Evolutionary conservation across 768 basidiomycete species (phyloP), one percentile per base, ranked within the genome.

Genomic region (Lentinula boryana): DNA sequence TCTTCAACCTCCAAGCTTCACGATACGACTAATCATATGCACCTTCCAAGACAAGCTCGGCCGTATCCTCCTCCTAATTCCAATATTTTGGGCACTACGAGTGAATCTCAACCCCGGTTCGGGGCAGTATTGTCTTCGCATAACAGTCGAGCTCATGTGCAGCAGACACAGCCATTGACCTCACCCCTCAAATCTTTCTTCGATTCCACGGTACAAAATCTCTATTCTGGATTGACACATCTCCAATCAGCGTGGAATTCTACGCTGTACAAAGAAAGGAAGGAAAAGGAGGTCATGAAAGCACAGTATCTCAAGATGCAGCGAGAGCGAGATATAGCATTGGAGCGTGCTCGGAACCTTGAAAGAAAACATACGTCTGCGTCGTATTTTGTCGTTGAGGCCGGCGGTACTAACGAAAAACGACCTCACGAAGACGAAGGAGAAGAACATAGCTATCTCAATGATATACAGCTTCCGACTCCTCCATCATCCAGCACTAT

Each of bases 301-400:
- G 46, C 57, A 16, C 44, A 58, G 3, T 58, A 31, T 27, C 10
- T 58, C 5, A 46, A 58, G 46, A 46, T 58, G 43, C 43, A 50
- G 35, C 44, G 57, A 48, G 57, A 58, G 35, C 57, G 57, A 35
- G 57, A 58, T 48, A n/a, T 49, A 4, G 57, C 41, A 38, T n/a
- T 58, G 21, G 57, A 46, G 32, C 43, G 44, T 15, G 41, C 43
- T 23, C 32, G 57, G 6, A 23, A 48, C 9, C 31, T 58, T 13
- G 57, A 58, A 49, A 12, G 35, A 23, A 23, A 50, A 58, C n/a
- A 13, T 16, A 15, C 8, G n/a, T 21, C 38, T 12, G 23, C 40
- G 40, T 23, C 55, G 13, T 41, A 41, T 16, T 56, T 18, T 16
- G 21, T 43, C 23, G 16, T 31, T 9, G 16, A 6, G 3, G 21